These are phyloP conservation scores for Septoria petroselini DNA, from an alignment of 2,329 filamentous ascomycete species.

Conservation along the genomic window DNA sequence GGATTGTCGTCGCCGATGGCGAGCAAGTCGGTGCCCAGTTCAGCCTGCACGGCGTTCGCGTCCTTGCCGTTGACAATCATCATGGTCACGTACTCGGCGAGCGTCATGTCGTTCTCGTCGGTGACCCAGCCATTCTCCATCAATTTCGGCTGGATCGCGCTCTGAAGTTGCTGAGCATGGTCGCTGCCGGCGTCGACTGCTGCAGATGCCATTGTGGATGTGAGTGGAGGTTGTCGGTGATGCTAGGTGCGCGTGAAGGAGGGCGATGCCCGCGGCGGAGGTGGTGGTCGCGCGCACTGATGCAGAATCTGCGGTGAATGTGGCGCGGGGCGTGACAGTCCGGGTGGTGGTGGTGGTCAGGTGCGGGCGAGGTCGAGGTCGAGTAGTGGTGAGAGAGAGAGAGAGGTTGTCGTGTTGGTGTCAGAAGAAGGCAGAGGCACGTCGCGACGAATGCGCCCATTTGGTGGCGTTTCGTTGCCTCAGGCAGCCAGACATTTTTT, in stretches of 20 bases:
- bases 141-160: conserved; percentile 83
- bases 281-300: background rate
- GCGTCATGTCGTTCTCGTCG: conserved; percentile 73
- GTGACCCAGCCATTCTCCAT: conserved; percentile 89
- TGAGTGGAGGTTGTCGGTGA: conserved; percentile 2
- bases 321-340: background rate
- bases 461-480: too few relatives aligned
- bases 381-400: conserved; percentile 1
- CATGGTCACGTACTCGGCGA: conserved; percentile 93
- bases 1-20: conserved; percentile 78
- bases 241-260: conserved; percentile 9
- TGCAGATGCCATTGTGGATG: conserved; percentile 57
- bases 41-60: conserved; percentile 80
- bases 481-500: too few relatives aligned
- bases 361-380: background rate
- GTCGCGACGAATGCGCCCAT: too few relatives aligned
- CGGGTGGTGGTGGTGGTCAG: background rate
- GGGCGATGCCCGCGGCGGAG: conserved; percentile 6
- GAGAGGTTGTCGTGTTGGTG: background rate
- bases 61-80: conserved; percentile 97
- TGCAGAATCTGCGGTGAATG: conserved; percentile 4
- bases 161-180: conserved; percentile 77
- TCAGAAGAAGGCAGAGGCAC: too few relatives aligned
- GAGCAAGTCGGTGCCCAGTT: conserved; percentile 84
- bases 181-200: conserved; percentile 71